A percentile compares a stretch with the other conserved stretches of the same genome.
Evolutionary conservation across 306 rosid genomes (phyloP).

Genomic region (Senna tora): DNA sequence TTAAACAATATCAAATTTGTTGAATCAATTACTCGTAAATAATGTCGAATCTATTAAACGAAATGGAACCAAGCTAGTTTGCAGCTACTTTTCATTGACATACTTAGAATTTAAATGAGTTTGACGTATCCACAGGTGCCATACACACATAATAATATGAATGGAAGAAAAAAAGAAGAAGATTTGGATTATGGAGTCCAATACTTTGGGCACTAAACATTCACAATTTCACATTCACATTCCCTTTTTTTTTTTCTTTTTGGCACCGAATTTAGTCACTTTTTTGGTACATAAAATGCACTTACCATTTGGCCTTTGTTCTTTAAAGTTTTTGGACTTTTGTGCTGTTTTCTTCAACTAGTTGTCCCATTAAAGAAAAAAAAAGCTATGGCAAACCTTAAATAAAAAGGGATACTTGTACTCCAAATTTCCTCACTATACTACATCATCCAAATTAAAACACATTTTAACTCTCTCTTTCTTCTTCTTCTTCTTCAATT

Average conservation of each 20-base stretch:
- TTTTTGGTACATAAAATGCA: background rate
- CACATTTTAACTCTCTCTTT: background rate
- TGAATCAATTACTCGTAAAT: too few species aligned
- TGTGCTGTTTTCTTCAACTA: constrained; percentile 34
- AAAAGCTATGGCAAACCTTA: background rate
- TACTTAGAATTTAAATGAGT: too few species aligned
- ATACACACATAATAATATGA: background rate
- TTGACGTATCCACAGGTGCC: too few species aligned
- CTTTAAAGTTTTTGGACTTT: constrained; percentile 41
- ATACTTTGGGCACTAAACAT: background rate
- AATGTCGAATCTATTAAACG: too few species aligned
- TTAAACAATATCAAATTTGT: too few species aligned
- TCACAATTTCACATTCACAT: constrained; percentile 56
- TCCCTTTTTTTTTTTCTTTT: background rate
- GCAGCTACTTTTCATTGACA: too few species aligned
- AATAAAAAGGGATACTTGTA: background rate
- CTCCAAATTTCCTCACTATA: constrained; percentile 22
- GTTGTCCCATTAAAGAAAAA: constrained; percentile 25
- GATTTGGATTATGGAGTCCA: background rate
- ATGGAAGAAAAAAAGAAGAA: background rate
- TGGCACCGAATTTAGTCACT: constrained; percentile 13
- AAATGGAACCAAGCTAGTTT: too few species aligned
- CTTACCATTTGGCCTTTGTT: constrained; percentile 30
- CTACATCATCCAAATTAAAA: background rate
- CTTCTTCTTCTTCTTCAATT: background rate